phyloP scores from a whole-genome alignment of 305 asterid genomes.

The Plantago lanceolata region DNA sequence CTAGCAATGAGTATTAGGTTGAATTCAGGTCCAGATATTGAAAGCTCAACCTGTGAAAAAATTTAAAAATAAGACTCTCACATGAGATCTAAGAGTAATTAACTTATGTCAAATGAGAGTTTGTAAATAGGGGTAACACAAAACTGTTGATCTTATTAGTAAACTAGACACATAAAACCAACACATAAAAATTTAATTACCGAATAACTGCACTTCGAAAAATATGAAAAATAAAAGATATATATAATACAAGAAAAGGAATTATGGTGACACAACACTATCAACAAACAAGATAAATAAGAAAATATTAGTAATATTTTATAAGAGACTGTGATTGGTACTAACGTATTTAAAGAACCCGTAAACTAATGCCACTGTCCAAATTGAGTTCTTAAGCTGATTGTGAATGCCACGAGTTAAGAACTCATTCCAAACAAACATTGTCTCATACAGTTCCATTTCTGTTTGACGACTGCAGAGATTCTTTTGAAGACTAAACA shows the following conservation, averaged over 20 bases:
- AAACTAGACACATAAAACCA: not conserved
- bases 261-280: not conserved
- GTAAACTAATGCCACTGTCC: conserved; percentile 87
- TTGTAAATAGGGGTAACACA: not conserved
- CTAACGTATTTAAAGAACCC: conserved; percentile 91
- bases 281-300: conserved; percentile 2
- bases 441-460: conserved; percentile 59
- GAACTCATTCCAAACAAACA: conserved; percentile 97
- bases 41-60: conserved; percentile 55
- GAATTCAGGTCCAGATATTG: conserved; percentile 53
- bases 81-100: not conserved
- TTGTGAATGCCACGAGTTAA: conserved; percentile 75
- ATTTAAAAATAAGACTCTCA: conserved; percentile 16
- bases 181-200: not conserved
- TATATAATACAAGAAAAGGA: not conserved
- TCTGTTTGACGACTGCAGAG: conserved; percentile 58
- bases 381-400: conserved; percentile 64
- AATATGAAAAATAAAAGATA: no score
- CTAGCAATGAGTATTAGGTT: conserved; percentile 76
- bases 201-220: not conserved
- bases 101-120: conserved; percentile 5
- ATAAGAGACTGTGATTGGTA: conserved; percentile 7
- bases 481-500: conserved; percentile 90
- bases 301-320: not conserved
- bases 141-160: not conserved